Percentiles rank a stretch among this genome's conserved stretches.
These are phyloP conservation scores for Corniculantispora saksenae DNA, from an alignment of 2,329 filamentous ascomycete genomes.

Conservation along the genomic window DNA sequence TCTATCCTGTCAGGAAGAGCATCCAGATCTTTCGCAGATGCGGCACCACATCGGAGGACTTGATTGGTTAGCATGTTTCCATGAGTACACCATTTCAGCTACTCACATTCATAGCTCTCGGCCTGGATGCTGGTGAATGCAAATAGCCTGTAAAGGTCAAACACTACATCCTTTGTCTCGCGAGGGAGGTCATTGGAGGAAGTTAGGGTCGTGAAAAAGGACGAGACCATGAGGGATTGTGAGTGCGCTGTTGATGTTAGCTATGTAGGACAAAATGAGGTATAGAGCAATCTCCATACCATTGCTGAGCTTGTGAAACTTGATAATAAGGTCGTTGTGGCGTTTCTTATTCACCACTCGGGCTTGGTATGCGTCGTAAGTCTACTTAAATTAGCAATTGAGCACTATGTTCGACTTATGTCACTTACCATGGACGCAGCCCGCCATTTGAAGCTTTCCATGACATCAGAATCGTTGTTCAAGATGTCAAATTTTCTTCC, in stretches of 20 bases:
- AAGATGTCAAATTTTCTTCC: constrained; percentile 75
- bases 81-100: too few species aligned
- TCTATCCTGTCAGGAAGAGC: constrained; percentile 7
- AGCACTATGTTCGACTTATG: too few species aligned
- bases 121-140: constrained; percentile 10
- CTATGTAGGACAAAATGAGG: neutral
- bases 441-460: constrained; percentile 75
- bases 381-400: neutral
- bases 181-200: neutral
- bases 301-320: constrained; percentile 15
- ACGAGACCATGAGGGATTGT: constrained; percentile 14
- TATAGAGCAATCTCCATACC: neutral
- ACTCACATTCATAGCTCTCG: constrained; percentile 16
- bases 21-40: constrained; percentile 10
- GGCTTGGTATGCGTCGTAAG: constrained; percentile 3
- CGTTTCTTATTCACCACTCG: constrained; percentile 5
- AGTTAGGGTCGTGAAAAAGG: constrained; percentile 1
- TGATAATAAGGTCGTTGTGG: constrained; percentile 7
- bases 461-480: constrained; percentile 68
- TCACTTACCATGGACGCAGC: constrained; percentile 58
- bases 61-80: neutral
- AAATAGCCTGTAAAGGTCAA: constrained; percentile 16
- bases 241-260: constrained; percentile 9
- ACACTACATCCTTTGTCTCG: constrained; percentile 6
- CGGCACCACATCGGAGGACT: constrained; percentile 17